Base-by-base conservation (phyloP, 1,284 basidiomycete species). In the Leucoagaricus sp. region DNA sequence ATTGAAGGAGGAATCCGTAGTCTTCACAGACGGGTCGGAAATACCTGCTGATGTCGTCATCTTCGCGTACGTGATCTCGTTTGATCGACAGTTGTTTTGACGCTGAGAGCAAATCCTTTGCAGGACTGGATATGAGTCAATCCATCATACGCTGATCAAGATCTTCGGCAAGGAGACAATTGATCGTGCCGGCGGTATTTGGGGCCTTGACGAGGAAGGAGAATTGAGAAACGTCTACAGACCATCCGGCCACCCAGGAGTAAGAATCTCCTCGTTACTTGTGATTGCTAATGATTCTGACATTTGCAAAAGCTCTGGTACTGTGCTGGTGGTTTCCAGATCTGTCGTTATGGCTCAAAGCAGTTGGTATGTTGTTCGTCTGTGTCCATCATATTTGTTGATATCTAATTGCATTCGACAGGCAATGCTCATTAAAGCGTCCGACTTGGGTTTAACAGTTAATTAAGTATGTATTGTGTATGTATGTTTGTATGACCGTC, bases 41-140 rank as follows among this genome's bases (percentile, higher is more conserved):
- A 67, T 91, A 29, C 71, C 81, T 12, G 87, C 84, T 13, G 89
- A 93, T 67, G 79, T 87, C 15, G 81, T 92, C 17, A 65, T 92
- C n/a, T 84, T 86, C 67, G 55, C 48, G 55, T 56, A 45, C 19
- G 48, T 34, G 10, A 5, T 26, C 23, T 31, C 21, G 3, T 21
- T 28, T n/a, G 12, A 5, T 29, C 7, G 19, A 8, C 19, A 13
- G 29, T 17, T n/a, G n/a, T 19, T 6, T 21, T n/a, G 10, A 13
- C 7, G 15, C 34, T 47, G 21, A 29, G n/a, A 33, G 12, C 12
- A 8, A 10, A 3, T 2, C 1, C 6, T 40, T 13, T 13, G 5
- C 46, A 56, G 54, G 9, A 56, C 54, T 21, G 54, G 54, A 36
- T 56, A 50, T 21, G 17, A 29, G 1, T 12, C 54, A 4, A 36